Evolutionary conservation across 2,329 filamentous ascomycete species (phyloP), one percentile per base, ranked within the genome.

Genomic region (Phyllosticta capitalensis): DNA sequence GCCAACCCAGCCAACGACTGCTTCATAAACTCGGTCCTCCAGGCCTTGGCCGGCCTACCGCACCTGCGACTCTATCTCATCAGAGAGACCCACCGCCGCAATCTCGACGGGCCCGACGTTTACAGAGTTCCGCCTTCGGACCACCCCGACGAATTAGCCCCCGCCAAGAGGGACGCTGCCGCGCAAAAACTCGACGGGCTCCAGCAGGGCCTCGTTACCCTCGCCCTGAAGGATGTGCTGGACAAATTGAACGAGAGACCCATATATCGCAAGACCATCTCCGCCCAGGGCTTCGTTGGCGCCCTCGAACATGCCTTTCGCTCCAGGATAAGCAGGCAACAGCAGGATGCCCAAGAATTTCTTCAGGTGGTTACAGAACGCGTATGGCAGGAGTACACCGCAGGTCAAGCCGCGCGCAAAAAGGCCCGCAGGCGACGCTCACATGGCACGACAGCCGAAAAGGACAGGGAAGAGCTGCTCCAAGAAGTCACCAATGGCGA

Each of bases 281-380:
- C 89, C 17, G 91, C 92, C 2, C 82, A 84, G n/a, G 81, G 82
- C 0, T 96, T 99, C 69, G 88, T 99, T 51, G 79, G 82, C 63
- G 87, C 89, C 0, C 78, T 99, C 56, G 94, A 99, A 75, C 78
- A 79, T 28, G 91, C 92, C 0, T 99, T 96, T 69, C 84, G 85
- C 59, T 92, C 95, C 67, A 85, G 89, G 66, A 95, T 99, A 66
- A 96, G 89, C 70, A 82, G 92, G 58, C 90, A 94, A 69, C 94
- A 99, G 74, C 94, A 99, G 74, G 94, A 99, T 76, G 94, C 94
- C 10, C 94, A 99, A 69, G 94, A 99, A 72, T 96, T 99, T 64
- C 75, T 99, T 59, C 94, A 99, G 75, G 87, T 97, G 55, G 87
- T 99, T 12, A 88, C 90, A 2, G 92, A 99, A 76, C 83, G 92